phyloP scores from a whole-genome alignment of 2,329 filamentous ascomycete species.

The Cladosporium sp. region DNA sequence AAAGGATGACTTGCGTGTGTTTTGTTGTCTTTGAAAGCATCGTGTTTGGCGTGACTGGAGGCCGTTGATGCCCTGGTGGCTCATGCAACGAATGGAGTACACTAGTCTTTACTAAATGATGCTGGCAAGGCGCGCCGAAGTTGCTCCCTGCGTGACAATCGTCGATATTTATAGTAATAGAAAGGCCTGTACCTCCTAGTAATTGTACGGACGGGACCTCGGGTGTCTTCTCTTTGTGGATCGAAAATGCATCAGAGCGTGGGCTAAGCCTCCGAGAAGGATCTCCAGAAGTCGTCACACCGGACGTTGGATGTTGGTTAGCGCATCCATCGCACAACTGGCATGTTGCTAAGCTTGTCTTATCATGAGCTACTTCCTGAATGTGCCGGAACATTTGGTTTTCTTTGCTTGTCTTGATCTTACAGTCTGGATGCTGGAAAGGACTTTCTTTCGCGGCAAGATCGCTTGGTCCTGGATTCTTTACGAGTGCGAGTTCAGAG shows the following conservation, averaged over 20 bases:
- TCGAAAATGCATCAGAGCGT: background rate
- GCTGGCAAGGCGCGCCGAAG: background rate
- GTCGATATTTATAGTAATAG: background rate
- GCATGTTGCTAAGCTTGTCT: no score
- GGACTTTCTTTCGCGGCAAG: no score
- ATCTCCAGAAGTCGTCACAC: background rate
- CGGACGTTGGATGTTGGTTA: background rate
- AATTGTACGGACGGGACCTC: no score
- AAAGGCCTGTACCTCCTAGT: no score
- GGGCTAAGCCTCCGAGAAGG: background rate
- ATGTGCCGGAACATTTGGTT: no score
- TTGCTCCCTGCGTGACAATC: background rate
- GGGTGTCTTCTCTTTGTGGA: no score
- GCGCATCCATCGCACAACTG: conserved; percentile 6
- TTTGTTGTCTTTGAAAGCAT: no score
- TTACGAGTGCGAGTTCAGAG: no score
- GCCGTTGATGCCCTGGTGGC: background rate
- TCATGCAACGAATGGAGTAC: background rate
- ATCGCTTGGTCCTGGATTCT: no score
- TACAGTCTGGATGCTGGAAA: no score
- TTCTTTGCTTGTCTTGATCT: no score
- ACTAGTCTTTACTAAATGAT: background rate
- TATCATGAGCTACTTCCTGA: no score
- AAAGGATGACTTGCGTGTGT: background rate
- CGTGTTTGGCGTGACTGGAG: background rate